Conservation (phyloP, 2,329 filamentous ascomycete species). For the Fusarium buharicum region DNA sequence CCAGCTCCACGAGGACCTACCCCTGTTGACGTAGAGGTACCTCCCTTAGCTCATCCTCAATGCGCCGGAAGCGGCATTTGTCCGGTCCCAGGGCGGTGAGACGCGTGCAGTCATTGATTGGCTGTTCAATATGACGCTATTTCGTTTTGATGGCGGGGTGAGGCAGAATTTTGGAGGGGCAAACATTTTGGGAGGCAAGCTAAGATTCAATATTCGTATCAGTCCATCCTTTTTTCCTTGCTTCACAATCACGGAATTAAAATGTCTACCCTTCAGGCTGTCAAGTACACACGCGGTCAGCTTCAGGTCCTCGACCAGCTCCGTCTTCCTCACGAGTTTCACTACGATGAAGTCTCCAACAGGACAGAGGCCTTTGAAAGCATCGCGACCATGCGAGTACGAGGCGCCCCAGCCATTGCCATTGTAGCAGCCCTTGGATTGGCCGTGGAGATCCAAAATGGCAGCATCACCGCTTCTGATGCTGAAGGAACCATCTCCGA, state of each 20-base stretch:
- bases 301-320: conserved; percentile 85
- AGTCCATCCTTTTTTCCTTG: not conserved
- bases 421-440: conserved; percentile 94
- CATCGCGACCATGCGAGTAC: conserved; percentile 81
- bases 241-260: not conserved
- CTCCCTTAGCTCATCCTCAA: conserved; percentile 40
- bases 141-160: conserved; percentile 43
- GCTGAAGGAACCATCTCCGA: conserved; percentile 71
- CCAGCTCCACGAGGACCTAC: conserved; percentile 24
- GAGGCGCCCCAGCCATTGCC: conserved; percentile 91
- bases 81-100: conserved; percentile 46
- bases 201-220: conserved; percentile 12
- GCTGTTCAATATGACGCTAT: conserved; percentile 32
- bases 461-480: conserved; percentile 55
- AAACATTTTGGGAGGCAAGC: conserved; percentile 28
- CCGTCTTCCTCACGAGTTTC: conserved; percentile 80
- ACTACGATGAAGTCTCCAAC: conserved; percentile 77
- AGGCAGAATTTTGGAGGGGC: conserved; percentile 51
- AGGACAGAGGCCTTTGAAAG: conserved; percentile 82
- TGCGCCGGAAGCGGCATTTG: conserved; percentile 44
- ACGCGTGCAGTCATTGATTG: conserved; percentile 22
- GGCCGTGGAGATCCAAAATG: conserved; percentile 81
- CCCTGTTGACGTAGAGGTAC: conserved; percentile 33
- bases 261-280: conserved; percentile 76
- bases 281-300: conserved; percentile 77